These are phyloP conservation scores for Candida argentea DNA, from an alignment of 805 yeast species.

Conservation along the genomic window DNA sequence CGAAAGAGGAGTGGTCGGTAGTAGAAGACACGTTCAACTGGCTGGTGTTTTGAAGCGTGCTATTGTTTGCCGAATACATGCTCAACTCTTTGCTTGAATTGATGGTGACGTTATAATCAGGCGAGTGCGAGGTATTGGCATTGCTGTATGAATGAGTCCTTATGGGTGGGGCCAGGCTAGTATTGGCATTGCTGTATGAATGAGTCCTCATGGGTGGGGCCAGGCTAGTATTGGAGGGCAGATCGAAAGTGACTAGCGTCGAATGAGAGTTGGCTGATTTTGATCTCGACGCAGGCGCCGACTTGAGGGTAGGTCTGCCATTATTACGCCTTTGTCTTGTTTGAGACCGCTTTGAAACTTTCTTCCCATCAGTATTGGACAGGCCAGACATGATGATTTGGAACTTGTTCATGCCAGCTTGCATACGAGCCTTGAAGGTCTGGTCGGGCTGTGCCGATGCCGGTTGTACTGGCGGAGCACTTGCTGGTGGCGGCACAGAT, in stretches of 20 bases:
- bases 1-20: constrained; percentile 33
- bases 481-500: no score
- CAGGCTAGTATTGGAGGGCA: neutral
- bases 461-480: no score
- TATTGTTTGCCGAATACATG: constrained; percentile 14
- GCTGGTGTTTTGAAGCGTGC: constrained; percentile 20
- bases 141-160: neutral
- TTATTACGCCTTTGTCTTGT: constrained; percentile 1
- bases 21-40: constrained; percentile 22
- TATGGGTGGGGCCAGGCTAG: neutral
- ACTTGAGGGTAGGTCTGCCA: neutral
- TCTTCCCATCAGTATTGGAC: constrained; percentile 7
- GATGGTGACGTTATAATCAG: constrained; percentile 4
- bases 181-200: constrained; percentile 1
- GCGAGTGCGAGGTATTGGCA: constrained; percentile 1
- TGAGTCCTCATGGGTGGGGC: neutral
- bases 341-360: constrained; percentile 4
- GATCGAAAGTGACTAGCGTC: neutral
- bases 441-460: no score
- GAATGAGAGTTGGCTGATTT: no score
- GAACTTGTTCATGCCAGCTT: constrained; percentile 34
- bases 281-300: neutral
- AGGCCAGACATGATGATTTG: constrained; percentile 38
- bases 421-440: constrained; percentile 12
- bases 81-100: constrained; percentile 20